Evolutionary conservation across 352 stramenopile genomes (phyloP).

Genomic region (Globisporangium barbulae): DNA sequence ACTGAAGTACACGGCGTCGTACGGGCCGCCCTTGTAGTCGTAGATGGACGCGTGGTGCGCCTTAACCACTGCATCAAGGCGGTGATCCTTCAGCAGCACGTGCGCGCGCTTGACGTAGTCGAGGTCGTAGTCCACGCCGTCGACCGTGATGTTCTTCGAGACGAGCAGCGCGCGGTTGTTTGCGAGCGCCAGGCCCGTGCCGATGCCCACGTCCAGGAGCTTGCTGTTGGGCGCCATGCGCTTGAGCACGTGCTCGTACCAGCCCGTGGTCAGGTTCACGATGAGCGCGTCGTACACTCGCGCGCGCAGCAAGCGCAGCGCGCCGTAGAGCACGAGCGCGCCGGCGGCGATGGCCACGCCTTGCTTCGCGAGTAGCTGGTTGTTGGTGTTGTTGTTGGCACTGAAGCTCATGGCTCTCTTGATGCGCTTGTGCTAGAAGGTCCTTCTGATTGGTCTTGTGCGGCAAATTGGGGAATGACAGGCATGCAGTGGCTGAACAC

Average conservation of each 20-base stretch:
- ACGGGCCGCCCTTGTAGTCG: constrained; percentile 60
- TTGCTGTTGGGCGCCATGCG: constrained; percentile 47
- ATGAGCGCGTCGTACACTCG: constrained; percentile 89
- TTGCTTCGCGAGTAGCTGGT: constrained; percentile 17
- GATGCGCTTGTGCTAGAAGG: neutral
- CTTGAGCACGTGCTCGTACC: constrained; percentile 83
- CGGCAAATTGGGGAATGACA: neutral
- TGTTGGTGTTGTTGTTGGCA: neutral
- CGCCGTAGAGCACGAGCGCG: constrained; percentile 39
- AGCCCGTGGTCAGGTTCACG: constrained; percentile 84
- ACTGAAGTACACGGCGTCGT: constrained; percentile 91
- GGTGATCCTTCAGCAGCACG: constrained; percentile 33
- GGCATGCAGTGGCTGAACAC: constrained; percentile 2
- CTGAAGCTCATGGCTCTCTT: constrained; percentile 9
- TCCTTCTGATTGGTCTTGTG: neutral
- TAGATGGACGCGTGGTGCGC: constrained; percentile 83
- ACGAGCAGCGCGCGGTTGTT: constrained; percentile 64
- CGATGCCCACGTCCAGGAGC: constrained; percentile 89
- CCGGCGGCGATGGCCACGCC: constrained; percentile 19
- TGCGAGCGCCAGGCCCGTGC: constrained; percentile 70
- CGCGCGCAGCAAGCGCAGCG: constrained; percentile 56
- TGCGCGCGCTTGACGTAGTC: constrained; percentile 83
- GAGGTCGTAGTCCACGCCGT: constrained; percentile 89
- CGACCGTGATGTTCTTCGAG: constrained; percentile 66
- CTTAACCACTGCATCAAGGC: constrained; percentile 43